Base-by-base conservation (phyloP, 805 yeast species). In the Ogataea neopini region DNA sequence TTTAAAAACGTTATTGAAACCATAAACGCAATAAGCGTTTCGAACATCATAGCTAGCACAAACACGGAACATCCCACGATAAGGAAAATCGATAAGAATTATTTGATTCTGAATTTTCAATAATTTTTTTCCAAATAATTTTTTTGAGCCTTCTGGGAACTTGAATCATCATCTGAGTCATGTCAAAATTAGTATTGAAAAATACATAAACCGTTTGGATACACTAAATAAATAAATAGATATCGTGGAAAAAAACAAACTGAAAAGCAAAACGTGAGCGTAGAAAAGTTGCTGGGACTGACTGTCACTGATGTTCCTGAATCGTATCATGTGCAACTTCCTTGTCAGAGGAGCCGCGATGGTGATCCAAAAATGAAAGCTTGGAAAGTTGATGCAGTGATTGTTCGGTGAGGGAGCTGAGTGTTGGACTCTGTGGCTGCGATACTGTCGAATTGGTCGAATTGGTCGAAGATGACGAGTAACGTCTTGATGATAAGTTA, bases 381-480 rank as follows among this genome's bases (percentile, higher is more conserved):
- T 49, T 43, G 6, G 48, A 30, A 14, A 49, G 36, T n/a, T 42
- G 44, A 8, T 42, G 44, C 10, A 33, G 26, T 3, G 52, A 32
- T 15, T 45, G 44, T 8, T 49, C 52, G 9, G 46, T 14, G 14
- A 33, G 41, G 2, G 44, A 44, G 35, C 28, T 35, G 30, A 49
- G 14, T 6, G 37, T 33, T 5, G 49, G 52, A 33, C 49, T 45
- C 14, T 49, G 49, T 3, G 52, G 52, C 30, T 37, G 47, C 3
- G 47, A 37, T 1, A 19, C 30, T 3, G 49, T 32, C n/a, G 49
- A 44, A 19, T 18, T 29, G 2, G 49, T 49, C 1, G 52, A 49
- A 3, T 34, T 42, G n/a, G 49, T 36, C 6, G 50, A 50, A 7
- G 50, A 43, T n/a, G 45, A 44, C 13, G 53, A 47, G 33, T 37